phyloP scores from a whole-genome alignment of 2,329 filamentous ascomycete genomes.

The Didymella pomorum region DNA sequence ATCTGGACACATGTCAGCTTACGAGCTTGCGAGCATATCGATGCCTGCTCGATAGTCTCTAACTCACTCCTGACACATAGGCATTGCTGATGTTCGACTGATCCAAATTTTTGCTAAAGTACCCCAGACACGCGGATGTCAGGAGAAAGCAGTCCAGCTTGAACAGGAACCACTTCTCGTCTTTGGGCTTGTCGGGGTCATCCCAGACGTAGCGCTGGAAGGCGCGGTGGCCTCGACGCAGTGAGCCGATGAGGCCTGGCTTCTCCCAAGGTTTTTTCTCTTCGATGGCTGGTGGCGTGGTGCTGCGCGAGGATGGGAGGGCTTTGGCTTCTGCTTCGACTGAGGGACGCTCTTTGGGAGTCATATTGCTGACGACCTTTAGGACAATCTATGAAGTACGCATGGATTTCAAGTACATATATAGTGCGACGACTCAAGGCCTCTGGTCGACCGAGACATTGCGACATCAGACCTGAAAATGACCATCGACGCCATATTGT shows the following conservation, averaged over 20 bases:
- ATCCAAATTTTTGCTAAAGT: conserved; percentile 40
- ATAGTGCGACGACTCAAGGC: too few species aligned
- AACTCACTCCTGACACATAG: conserved; percentile 41
- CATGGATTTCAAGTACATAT: too few species aligned
- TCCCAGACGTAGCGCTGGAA: conserved; percentile 35
- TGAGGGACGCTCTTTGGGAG: conserved; percentile 11
- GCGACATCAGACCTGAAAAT: conserved; percentile 13
- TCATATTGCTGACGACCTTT: conserved; percentile 8
- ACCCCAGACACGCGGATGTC: conserved; percentile 36
- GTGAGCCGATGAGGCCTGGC: conserved; percentile 24
- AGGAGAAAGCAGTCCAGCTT: conserved; percentile 42
- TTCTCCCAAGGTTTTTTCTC: conserved; percentile 23
- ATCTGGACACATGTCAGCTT: conserved; percentile 25
- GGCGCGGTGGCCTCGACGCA: conserved; percentile 22
- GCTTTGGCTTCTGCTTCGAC: conserved; percentile 9
- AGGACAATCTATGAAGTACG: too few species aligned
- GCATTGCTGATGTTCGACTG: conserved; percentile 42
- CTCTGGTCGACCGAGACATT: conserved; percentile 2
- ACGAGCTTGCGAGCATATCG: too few species aligned
- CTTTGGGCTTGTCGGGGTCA: conserved; percentile 27
- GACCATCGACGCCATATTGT: neutral
- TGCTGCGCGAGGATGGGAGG: conserved; percentile 18
- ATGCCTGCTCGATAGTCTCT: too few species aligned
- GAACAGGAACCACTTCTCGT: conserved; percentile 40
- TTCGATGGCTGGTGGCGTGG: neutral